phyloP scores from a whole-genome alignment of 2,329 filamentous ascomycete species.

The Thelonectria discophora region DNA sequence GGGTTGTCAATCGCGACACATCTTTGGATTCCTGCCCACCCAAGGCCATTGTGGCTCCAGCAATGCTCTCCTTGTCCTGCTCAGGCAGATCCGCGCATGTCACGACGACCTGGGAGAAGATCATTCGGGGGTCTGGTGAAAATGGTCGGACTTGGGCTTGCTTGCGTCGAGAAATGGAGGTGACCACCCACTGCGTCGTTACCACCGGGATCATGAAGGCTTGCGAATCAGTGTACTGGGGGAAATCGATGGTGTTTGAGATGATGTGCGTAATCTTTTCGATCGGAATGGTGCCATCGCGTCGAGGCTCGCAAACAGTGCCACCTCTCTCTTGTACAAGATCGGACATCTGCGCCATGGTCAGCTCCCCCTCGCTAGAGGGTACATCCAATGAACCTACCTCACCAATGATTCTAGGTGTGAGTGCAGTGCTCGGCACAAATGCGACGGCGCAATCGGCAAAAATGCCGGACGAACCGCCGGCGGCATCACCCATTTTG shows the following conservation, averaged over 20 bases:
- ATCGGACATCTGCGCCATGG: constrained; percentile 50
- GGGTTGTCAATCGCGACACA: constrained; percentile 80
- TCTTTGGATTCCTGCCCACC: constrained; percentile 82
- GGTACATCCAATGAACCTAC: constrained; percentile 38
- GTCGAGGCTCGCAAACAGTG: constrained; percentile 55
- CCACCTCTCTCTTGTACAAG: constrained; percentile 61
- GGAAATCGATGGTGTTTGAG: constrained; percentile 86
- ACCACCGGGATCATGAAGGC: constrained; percentile 86
- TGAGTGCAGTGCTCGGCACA: constrained; percentile 53
- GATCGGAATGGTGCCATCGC: constrained; percentile 59
- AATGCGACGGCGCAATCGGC: constrained; percentile 56
- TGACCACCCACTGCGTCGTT: constrained; percentile 80
- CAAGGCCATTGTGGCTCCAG: constrained; percentile 87
- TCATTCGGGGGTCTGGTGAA: constrained; percentile 89
- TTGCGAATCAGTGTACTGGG: constrained; percentile 79
- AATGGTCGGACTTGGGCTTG: constrained; percentile 82
- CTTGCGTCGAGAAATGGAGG: constrained; percentile 74
- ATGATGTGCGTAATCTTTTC: constrained; percentile 64
- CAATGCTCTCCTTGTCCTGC: constrained; percentile 90
- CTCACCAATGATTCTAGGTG: constrained; percentile 53
- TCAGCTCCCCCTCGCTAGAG: constrained; percentile 11
- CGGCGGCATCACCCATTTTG: constrained; percentile 45
- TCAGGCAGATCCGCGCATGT: constrained; percentile 85
- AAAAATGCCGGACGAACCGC: constrained; percentile 46
- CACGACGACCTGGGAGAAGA: constrained; percentile 85